Percentiles rank a stretch among this genome's conserved stretches.
Conservation (phyloP, 2,329 filamentous ascomycete species). For the Clonostachys rosea region DNA sequence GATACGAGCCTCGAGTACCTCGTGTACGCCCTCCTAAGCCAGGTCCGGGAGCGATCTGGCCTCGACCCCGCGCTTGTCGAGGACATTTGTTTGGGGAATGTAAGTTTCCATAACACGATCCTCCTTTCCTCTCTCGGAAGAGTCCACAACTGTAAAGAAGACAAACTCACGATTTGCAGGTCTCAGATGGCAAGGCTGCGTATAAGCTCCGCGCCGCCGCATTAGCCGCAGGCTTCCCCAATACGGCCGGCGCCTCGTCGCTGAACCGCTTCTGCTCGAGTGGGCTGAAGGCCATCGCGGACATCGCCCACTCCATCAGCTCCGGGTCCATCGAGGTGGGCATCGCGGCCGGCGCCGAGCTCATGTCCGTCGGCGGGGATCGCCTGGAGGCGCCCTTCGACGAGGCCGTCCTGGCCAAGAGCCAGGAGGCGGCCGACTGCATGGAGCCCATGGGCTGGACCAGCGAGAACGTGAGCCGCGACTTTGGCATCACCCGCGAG, state of each 20-base stretch:
- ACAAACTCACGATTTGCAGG: constrained; percentile 37
- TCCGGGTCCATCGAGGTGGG: constrained; percentile 80
- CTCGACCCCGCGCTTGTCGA: constrained; percentile 78
- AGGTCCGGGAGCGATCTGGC: constrained; percentile 66
- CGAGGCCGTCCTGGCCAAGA: constrained; percentile 64
- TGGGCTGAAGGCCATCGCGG: constrained; percentile 89
- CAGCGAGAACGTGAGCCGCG: constrained; percentile 87
- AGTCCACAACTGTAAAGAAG: background rate
- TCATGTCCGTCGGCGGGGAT: constrained; percentile 75
- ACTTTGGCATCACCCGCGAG: constrained; percentile 81
- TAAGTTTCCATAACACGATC: constrained; percentile 30
- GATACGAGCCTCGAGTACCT: constrained; percentile 88
- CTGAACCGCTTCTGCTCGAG: constrained; percentile 98
- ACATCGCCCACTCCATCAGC: constrained; percentile 85
- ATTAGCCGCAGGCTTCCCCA: constrained; percentile 89
- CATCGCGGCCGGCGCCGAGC: constrained; percentile 82
- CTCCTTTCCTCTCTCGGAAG: background rate
- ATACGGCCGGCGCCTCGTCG: constrained; percentile 75
- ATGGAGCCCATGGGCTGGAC: constrained; percentile 98
- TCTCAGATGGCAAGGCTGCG: constrained; percentile 78
- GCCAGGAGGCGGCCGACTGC: constrained; percentile 78
- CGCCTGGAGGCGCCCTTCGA: constrained; percentile 69
- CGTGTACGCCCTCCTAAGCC: constrained; percentile 75
- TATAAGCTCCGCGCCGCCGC: constrained; percentile 88
- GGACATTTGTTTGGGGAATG: constrained; percentile 91